phyloP scores from a whole-genome alignment of 495 filamentous ascomycete species.

The Penicillium pancosmium region DNA sequence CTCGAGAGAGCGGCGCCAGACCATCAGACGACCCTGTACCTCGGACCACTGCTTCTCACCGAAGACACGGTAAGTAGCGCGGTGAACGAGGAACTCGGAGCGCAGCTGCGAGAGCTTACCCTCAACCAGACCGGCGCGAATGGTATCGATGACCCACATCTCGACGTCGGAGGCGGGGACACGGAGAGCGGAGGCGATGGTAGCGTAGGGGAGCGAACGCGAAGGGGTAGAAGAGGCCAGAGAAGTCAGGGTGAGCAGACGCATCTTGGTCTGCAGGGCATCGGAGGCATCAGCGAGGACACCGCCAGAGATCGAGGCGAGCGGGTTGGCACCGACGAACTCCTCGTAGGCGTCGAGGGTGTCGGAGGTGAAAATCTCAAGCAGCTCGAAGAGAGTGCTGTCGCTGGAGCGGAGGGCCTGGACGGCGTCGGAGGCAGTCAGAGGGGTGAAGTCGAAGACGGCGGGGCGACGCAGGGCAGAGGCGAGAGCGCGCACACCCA shows the following conservation, averaged over 20 bases:
- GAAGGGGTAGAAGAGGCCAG: slow-evolving; percentile 80
- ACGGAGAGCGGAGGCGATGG: slow-evolving; percentile 80
- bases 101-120: slow-evolving; percentile 91
- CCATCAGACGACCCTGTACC: slow-evolving; percentile 83
- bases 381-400: slow-evolving; percentile 80
- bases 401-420: slow-evolving; percentile 84
- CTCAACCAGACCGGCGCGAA: slow-evolving; percentile 91
- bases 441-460: slow-evolving; percentile 92
- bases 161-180: slow-evolving; percentile 83
- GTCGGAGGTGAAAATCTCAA: slow-evolving; percentile 93
- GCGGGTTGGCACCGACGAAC: slow-evolving; percentile 61
- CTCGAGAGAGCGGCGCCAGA: slow-evolving; percentile 79
- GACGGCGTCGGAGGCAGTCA: slow-evolving; percentile 82
- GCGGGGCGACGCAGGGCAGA: slow-evolving; percentile 72
- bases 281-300: slow-evolving; percentile 64
- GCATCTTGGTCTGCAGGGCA: slow-evolving; percentile 90
- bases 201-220: slow-evolving; percentile 81
- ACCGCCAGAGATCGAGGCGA: slow-evolving; percentile 46
- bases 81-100: slow-evolving; percentile 90
- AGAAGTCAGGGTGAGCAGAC: slow-evolving; percentile 88
- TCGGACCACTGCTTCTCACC: slow-evolving; percentile 98
- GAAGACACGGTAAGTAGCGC: slow-evolving; percentile 92
- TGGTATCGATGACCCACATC: slow-evolving; percentile 98
- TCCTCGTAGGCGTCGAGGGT: slow-evolving; percentile 92
- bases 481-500: slow-evolving; percentile 83